Evolutionary conservation across 129 eudicot species (phyloP).

Genomic region (Escallonia rubra): DNA sequence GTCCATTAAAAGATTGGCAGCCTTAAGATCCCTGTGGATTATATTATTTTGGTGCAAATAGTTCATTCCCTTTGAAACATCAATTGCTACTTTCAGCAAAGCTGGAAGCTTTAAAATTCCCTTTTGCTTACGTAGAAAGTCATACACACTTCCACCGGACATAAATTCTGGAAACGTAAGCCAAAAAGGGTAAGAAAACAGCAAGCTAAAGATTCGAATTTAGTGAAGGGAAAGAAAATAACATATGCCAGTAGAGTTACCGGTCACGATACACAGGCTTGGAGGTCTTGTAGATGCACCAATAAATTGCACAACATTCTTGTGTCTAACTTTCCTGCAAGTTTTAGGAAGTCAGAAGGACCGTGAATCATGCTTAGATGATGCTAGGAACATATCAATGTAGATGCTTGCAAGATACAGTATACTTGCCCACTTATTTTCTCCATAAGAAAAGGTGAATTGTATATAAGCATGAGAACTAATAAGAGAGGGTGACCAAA

Average conservation of each 20-base stretch:
- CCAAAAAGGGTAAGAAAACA: conserved; percentile 4
- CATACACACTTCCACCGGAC: conserved; percentile 88
- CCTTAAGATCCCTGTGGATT: conserved; percentile 86
- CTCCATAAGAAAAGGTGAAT: too few relatives aligned
- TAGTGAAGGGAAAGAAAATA: not conserved
- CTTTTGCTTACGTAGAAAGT: conserved; percentile 66
- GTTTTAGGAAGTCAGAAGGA: conserved; percentile 14
- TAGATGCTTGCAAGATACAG: too few relatives aligned
- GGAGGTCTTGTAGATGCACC: conserved; percentile 95
- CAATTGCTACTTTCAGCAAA: conserved; percentile 61
- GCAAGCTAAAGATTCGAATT: not conserved
- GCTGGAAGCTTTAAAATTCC: conserved; percentile 65
- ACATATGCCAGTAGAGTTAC: conserved; percentile 26
- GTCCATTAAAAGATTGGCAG: conserved; percentile 90
- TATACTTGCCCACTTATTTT: too few relatives aligned
- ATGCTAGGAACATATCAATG: too few relatives aligned
- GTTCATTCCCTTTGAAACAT: conserved; percentile 88
- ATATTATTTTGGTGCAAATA: conserved; percentile 83
- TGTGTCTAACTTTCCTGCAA: conserved; percentile 79
- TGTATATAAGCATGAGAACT: too few relatives aligned
- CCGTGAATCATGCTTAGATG: not conserved
- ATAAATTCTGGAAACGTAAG: conserved; percentile 52
- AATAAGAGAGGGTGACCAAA: too few relatives aligned
- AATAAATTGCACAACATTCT: conserved; percentile 81
- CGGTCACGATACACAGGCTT: conserved; percentile 75